Evolutionary conservation across 441 rosid species (phyloP).

Genomic region (Croton laevigatus): DNA sequence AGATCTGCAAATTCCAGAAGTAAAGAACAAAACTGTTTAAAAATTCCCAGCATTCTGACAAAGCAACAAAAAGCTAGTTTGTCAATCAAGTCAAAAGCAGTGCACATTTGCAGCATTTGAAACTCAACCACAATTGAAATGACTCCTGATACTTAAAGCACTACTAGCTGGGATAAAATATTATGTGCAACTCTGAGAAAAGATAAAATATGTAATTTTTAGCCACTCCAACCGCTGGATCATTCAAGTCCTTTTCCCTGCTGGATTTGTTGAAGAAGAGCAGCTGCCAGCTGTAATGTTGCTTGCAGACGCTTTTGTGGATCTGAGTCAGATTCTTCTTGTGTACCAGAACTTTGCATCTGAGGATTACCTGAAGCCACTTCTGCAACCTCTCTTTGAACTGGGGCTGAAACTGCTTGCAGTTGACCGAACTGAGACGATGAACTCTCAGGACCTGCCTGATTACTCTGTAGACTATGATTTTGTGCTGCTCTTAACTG

Average conservation of each 20-base stretch:
- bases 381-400: constrained; percentile 33
- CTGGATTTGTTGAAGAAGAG: constrained; percentile 96
- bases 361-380: constrained; percentile 42
- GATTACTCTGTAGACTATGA: constrained; percentile 41
- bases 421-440: constrained; percentile 47
- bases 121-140: too few relatives aligned
- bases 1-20: background rate
- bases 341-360: constrained; percentile 35
- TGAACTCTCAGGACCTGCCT: constrained; percentile 34
- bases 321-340: constrained; percentile 66
- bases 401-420: constrained; percentile 31
- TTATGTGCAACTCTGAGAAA: background rate
- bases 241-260: constrained; percentile 62
- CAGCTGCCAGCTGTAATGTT: constrained; percentile 89
- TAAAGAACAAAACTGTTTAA: constrained; percentile 7
- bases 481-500: constrained; percentile 38
- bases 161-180: background rate
- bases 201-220: background rate
- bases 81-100: constrained; percentile 2
- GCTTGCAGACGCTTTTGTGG: constrained; percentile 94
- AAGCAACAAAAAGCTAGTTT: background rate
- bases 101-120: background rate
- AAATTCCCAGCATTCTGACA: background rate
- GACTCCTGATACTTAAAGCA: background rate
- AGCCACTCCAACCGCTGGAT: background rate